Evolutionary conservation across 768 basidiomycete species (phyloP).

Genomic region (Coprinopsis sp.): DNA sequence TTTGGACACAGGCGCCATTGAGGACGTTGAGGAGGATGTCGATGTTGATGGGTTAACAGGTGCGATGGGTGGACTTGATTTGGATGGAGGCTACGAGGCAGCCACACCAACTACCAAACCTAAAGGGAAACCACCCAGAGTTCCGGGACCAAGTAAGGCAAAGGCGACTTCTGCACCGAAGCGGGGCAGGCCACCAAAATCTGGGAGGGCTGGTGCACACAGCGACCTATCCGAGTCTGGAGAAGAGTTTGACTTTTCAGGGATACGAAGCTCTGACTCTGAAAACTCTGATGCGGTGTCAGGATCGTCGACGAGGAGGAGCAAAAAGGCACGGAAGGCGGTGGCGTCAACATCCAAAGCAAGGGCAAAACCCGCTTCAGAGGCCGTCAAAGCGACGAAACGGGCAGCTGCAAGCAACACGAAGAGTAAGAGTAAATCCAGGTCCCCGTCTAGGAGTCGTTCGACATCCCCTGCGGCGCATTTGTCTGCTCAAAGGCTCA

Average conservation of each 20-base stretch:
- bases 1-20: slow-evolving; percentile 17
- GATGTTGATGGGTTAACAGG: slow-evolving; percentile 2
- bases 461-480: too few species aligned
- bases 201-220: too few species aligned
- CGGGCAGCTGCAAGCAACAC: not conserved
- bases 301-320: not conserved
- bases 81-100: too few species aligned
- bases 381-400: not conserved
- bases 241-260: slow-evolving; percentile 6
- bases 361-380: not conserved
- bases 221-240: not conserved
- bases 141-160: not conserved
- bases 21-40: slow-evolving; percentile 10
- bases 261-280: not conserved
- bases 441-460: too few species aligned
- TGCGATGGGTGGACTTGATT: not conserved
- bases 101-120: too few species aligned
- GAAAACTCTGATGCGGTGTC: not conserved
- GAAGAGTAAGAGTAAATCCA: slow-evolving; percentile 1
- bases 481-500: too few species aligned
- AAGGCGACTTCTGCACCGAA: not conserved
- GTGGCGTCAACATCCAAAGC: too few species aligned
- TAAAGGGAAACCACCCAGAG: too few species aligned
- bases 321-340: too few species aligned
- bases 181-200: not conserved